Evolutionary conservation across 345 rosid genomes (phyloP), one percentile per base, ranked within the genome.

Genomic region (Lepidium africanum): DNA sequence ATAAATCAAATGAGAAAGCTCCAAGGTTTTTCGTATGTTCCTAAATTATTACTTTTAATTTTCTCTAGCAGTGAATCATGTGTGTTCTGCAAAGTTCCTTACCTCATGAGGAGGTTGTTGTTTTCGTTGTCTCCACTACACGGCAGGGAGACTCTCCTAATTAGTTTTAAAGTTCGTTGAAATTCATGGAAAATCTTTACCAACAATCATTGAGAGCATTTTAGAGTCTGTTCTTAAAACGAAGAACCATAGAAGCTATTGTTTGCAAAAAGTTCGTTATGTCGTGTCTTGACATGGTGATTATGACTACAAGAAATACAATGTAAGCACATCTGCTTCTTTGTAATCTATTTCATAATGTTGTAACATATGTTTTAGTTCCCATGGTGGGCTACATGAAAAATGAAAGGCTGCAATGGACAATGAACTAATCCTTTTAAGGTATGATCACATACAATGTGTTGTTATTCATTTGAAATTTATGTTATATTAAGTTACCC

Each of bases 61-160:
- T 21, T 21, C 23, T 21, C 23, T 21, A 21, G 2, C 23, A 21
- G 27, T 25, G 27, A 25, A 23, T 3, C 19, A 5, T 42, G 30
- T n/a, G 30, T 4, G 33, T 69, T 68, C 59, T 23, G 69, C 92
- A 93, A 97, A 73, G 74, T 72, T 85, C 77, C 10, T 82, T 90
- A 63, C 81, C 88, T 70, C 57, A 58, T 6, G 84, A 82, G 74
- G 85, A 82, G 38, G 63, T 76, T 52, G 83, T 83, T 67, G 77
- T 93, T 65, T 90, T 93, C 79, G 87, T 88, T 53, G 96, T 79
- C 59, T 90, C 98, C 45, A 93, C 98, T 62, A 90, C 98, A 14
- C 96, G 97, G 59, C 98, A 93, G 80, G 97, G 97, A 67, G 98
- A 87, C 76, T 35, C 85, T n/a, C 97, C 98, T 3, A 91, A 93